Base-by-base conservation (phyloP, 2,329 filamentous ascomycete species). In the Xylaria sp. region DNA sequence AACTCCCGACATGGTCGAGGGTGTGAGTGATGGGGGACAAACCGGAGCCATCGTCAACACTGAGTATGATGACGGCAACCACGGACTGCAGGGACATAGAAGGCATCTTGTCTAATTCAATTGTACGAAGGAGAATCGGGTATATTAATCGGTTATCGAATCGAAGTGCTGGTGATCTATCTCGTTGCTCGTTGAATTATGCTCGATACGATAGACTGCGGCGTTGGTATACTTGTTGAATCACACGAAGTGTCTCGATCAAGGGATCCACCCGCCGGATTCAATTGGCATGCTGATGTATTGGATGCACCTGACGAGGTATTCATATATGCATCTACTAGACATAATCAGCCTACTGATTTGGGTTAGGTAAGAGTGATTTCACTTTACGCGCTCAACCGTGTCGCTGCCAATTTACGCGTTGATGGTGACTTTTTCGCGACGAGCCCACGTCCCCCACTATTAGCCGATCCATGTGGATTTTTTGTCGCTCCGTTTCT, bases 21-120 rank as follows among this genome's bases (percentile, higher is more conserved):
- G 39, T 44, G n/a, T 3, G 30, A 47, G 35, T 34, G 46, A 44
- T 30, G 42, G 49, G 39, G 52, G 16, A 62, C 62, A 44, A 60
- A 64, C 62, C 86, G 62, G 89, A 89, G 72, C 90, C 90, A 75
- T 97, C 93, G 77, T 96, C 91, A 63, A 88, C 87, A 71, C 88
- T 86, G 73, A 92, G 86, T 69, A 92, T 86, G 67, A 91, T 81
- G 74, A 92, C 82, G 72, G 89, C 89, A 75, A 90, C 88, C 72
- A 92, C 82, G 70, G 87, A 85, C 79, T 89, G 88, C 50, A 92
- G 83, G 64, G 87, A 88, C 78, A 91, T 86, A 65, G 87, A 86
- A 67, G 87, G 83, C 89, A 92, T 91, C 19, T 65, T 72, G 67
- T 34, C 13, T 19, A 48, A 51, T 57, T 53, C 16, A 30, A 30